phyloP scores from a whole-genome alignment of 495 filamentous ascomycete genomes.

The Schizothecium vesticola region DNA sequence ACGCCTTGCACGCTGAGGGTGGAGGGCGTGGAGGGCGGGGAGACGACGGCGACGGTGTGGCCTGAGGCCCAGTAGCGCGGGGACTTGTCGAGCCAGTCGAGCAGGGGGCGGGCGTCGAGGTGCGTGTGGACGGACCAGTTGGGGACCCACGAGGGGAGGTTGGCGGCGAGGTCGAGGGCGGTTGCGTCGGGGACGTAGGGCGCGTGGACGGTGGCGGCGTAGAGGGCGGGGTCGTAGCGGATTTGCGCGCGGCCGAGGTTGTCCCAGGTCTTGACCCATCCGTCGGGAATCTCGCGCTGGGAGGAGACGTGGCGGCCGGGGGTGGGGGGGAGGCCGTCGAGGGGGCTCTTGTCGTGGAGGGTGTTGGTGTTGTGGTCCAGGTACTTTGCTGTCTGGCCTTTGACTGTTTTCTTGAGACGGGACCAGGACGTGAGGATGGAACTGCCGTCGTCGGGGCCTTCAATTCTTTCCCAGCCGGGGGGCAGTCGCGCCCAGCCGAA shows the following conservation, averaged over 20 bases:
- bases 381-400: background rate
- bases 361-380: constrained; percentile 4
- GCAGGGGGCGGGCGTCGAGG: background rate
- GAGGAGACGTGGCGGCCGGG: background rate
- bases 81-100: background rate
- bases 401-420: background rate
- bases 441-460: background rate
- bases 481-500: constrained; percentile 1
- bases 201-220: background rate
- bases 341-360: constrained; percentile 3
- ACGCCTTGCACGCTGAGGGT: background rate
- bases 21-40: background rate
- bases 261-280: constrained; percentile 5
- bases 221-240: background rate
- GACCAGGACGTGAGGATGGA: background rate
- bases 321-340: background rate
- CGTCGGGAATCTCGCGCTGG: background rate
- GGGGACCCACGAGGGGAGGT: background rate
- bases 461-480: constrained; percentile 2
- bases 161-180: background rate
- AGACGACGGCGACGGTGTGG: background rate
- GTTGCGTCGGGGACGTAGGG: background rate
- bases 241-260: background rate
- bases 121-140: background rate
- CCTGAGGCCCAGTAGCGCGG: background rate